phyloP scores from a whole-genome alignment of 2,329 filamentous ascomycete species.

The Leptosphaerulina australis region DNA sequence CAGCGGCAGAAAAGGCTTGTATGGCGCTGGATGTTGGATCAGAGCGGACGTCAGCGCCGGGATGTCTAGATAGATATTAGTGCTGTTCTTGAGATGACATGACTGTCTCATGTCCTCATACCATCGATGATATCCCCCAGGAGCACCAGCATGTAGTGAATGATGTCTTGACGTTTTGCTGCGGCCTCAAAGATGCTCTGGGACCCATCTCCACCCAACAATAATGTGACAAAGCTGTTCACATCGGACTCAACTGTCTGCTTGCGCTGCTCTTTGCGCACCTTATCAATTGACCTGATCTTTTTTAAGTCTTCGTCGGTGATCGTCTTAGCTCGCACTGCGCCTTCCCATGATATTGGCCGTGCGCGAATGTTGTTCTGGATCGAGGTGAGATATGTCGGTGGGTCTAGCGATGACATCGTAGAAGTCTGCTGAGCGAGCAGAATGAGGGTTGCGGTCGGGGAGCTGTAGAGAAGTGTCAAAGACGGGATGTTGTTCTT shows the following conservation, averaged over 20 bases:
- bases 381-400: conserved; percentile 83
- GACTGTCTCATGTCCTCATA: conserved; percentile 49
- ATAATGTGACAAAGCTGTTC: conserved; percentile 77
- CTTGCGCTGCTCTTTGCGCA: conserved; percentile 86
- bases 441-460: conserved; percentile 5
- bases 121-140: conserved; percentile 85
- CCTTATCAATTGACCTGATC: conserved; percentile 96
- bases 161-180: conserved; percentile 82
- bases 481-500: conserved; percentile 38
- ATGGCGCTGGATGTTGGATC: conserved; percentile 70
- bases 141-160: conserved; percentile 93
- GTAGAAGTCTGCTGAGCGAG: conserved; percentile 19
- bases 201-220: conserved; percentile 71
- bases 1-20: conserved; percentile 81
- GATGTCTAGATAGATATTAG: conserved; percentile 64
- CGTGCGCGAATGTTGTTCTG: conserved; percentile 97
- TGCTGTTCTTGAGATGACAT: neutral
- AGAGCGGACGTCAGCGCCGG: conserved; percentile 79
- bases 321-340: conserved; percentile 89
- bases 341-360: conserved; percentile 97
- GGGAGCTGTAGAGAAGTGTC: conserved; percentile 17
- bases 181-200: conserved; percentile 81
- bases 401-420: conserved; percentile 92
- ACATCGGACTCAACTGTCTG: conserved; percentile 81
- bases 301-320: conserved; percentile 92